These are phyloP conservation scores for Colletotrichum lentis DNA, from an alignment of 2,329 filamentous ascomycete species.

Conservation along the genomic window DNA sequence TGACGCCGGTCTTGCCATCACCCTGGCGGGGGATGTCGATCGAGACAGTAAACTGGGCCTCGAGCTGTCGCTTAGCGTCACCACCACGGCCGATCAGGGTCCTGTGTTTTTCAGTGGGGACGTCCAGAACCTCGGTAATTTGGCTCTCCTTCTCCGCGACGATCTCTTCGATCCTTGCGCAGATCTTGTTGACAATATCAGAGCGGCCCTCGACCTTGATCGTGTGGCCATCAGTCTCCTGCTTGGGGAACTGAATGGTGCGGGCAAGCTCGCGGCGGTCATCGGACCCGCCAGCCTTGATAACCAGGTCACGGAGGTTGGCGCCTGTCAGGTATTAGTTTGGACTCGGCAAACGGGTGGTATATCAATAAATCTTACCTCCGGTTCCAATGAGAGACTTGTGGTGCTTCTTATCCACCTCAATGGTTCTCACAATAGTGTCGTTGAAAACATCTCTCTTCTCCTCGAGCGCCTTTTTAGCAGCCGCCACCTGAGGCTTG, in stretches of 20 bases:
- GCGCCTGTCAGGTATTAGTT: slow-evolving; percentile 68
- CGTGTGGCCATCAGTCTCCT: slow-evolving; percentile 79
- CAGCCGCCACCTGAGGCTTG: slow-evolving; percentile 87
- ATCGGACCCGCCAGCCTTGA: slow-evolving; percentile 87
- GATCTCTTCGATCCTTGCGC: slow-evolving; percentile 80
- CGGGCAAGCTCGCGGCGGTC: slow-evolving; percentile 85
- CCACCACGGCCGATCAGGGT: slow-evolving; percentile 91
- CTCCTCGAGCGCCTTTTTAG: slow-evolving; percentile 88
- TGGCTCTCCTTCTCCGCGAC: slow-evolving; percentile 86
- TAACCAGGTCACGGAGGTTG: slow-evolving; percentile 85
- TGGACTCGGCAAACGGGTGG: background rate
- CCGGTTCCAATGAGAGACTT: slow-evolving; percentile 86
- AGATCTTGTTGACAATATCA: slow-evolving; percentile 87
- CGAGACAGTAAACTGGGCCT: slow-evolving; percentile 84
- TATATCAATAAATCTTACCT: slow-evolving; percentile 65
- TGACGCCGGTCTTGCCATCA: slow-evolving; percentile 82
- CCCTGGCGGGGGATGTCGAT: slow-evolving; percentile 94
- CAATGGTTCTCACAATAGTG: slow-evolving; percentile 82
- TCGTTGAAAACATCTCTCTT: slow-evolving; percentile 88
- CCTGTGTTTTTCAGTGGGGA: slow-evolving; percentile 89
- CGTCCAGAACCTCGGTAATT: slow-evolving; percentile 78
- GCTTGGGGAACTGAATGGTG: slow-evolving; percentile 93
- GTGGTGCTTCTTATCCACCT: slow-evolving; percentile 95
- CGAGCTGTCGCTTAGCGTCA: slow-evolving; percentile 83
- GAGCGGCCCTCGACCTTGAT: slow-evolving; percentile 90